Evolutionary conservation across 441 rosid genomes (phyloP), one percentile per base, ranked within the genome.

Genomic region (Aquilaria agallochum): DNA sequence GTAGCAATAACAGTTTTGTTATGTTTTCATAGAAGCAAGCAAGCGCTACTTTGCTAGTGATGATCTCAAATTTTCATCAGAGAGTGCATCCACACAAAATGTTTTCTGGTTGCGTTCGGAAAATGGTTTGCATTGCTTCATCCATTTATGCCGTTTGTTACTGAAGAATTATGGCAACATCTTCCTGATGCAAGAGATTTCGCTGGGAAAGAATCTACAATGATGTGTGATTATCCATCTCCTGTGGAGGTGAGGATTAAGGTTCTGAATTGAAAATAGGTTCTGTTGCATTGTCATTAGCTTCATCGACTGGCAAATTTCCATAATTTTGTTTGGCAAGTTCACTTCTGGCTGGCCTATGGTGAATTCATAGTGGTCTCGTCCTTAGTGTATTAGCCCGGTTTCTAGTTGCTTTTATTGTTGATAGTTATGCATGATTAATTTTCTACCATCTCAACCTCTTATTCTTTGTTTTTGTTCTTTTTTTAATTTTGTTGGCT

Each of bases 1-100:
- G 99, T 94, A 96, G 99, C 96, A 89, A 52, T 92, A 95, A 64
- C 91, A 92, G 68, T 95, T 94, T 64, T 94, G 96, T 65, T 96
- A 94, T 74, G 88, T 91, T 61, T 91, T 84, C 68, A 87, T 93
- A 64, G 99, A 95, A 79, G 88, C 87, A 50, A 85, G 83, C 79
- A 92, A 92, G 66, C 97, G 96, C 42, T 89, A 89, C 68, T 95
- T 95, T 70, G 32, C 80, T 70, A 82, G 88, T 47, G 88, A 80
- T 71, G 75, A 80, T 64, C 72, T 79, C 11, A 32, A 64, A 31
- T 89, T 80, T 78, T 75, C 83, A 55, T 77, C 87, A 53, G 90
- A 87, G 63, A 86, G 83, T 76, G 82, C 67, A 42, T 78, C 71
- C 82, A 88, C 97, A 31, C 83, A 50, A 67, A 82, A 88, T 72